phyloP scores from a whole-genome alignment of 805 yeast species.

The Kuraishia piskuri region DNA sequence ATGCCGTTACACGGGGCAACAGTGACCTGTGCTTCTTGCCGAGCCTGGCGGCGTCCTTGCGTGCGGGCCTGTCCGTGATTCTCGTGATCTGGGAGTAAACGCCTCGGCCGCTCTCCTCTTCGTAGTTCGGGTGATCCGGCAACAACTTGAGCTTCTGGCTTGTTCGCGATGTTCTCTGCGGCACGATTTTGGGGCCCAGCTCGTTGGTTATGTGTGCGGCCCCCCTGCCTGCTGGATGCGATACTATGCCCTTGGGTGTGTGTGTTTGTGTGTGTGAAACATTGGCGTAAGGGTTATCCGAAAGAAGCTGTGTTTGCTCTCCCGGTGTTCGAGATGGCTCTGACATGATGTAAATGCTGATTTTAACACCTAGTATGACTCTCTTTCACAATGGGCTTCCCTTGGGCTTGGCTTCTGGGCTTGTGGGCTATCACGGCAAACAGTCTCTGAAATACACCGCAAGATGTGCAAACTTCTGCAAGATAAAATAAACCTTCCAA shows the following conservation, averaged over 20 bases:
- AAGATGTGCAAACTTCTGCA: too few species aligned
- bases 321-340: background rate
- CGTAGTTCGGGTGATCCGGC: slow-evolving; percentile 45
- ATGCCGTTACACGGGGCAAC: slow-evolving; percentile 91
- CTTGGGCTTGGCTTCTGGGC: too few species aligned
- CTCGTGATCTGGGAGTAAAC: slow-evolving; percentile 79
- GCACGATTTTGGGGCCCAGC: slow-evolving; percentile 45
- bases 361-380: too few species aligned
- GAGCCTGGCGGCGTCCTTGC: slow-evolving; percentile 88
- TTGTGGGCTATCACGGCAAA: too few species aligned
- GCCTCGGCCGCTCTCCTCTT: slow-evolving; percentile 20
- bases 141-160: slow-evolving; percentile 64
- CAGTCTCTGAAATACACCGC: too few species aligned
- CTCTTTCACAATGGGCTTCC: too few species aligned
- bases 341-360: background rate
- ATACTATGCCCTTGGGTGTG: background rate
- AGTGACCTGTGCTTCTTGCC: slow-evolving; percentile 81
- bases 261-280: slow-evolving; percentile 2
- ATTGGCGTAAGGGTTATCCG: slow-evolving; percentile 22
- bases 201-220: slow-evolving; percentile 14
- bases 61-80: slow-evolving; percentile 80
- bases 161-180: slow-evolving; percentile 69
- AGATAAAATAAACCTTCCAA: too few species aligned
- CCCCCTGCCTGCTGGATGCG: background rate
- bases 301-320: slow-evolving; percentile 19